Percentiles rank a stretch among this genome's conserved stretches.
Evolutionary conservation across 2,329 filamentous ascomycete species (phyloP).

Genomic region (Exophiala phaeomuriformis): DNA sequence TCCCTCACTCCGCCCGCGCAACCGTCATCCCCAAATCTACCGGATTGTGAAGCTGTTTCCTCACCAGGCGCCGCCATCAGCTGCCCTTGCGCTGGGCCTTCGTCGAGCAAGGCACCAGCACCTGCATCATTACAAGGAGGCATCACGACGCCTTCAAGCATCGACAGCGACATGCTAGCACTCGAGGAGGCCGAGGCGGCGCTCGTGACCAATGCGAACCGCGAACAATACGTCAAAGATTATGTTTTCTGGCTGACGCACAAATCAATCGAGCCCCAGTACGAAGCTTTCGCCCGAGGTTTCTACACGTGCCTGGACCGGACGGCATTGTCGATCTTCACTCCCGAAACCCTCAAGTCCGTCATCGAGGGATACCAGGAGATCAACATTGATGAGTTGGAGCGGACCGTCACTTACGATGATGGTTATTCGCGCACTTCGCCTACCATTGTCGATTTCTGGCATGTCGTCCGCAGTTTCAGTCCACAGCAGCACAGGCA

Average conservation of each 20-base stretch:
- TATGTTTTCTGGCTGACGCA: conserved; percentile 80
- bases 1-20: conserved; percentile 13
- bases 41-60: too few relatives aligned
- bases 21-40: not conserved
- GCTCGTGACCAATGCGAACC: conserved; percentile 74
- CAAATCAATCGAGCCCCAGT: conserved; percentile 68
- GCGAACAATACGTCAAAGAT: conserved; percentile 69
- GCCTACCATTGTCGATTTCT: conserved; percentile 69
- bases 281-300: conserved; percentile 69
- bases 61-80: too few relatives aligned
- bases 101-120: conserved; percentile 1
- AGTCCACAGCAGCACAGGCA: conserved; percentile 60
- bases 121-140: not conserved
- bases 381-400: conserved; percentile 69
- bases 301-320: conserved; percentile 68
- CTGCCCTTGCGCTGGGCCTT: not conserved
- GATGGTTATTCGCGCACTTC: conserved; percentile 60
- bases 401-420: conserved; percentile 67
- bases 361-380: conserved; percentile 76
- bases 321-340: conserved; percentile 65
- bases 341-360: conserved; percentile 61
- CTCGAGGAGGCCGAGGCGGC: conserved; percentile 51
- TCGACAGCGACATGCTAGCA: conserved; percentile 13
- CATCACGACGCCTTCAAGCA: conserved; percentile 16
- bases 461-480: conserved; percentile 62